Percentiles rank a stretch among this genome's conserved stretches.
Evolutionary conservation across 2,329 filamentous ascomycete genomes (phyloP).

Genomic region (Sporothrix protearum): DNA sequence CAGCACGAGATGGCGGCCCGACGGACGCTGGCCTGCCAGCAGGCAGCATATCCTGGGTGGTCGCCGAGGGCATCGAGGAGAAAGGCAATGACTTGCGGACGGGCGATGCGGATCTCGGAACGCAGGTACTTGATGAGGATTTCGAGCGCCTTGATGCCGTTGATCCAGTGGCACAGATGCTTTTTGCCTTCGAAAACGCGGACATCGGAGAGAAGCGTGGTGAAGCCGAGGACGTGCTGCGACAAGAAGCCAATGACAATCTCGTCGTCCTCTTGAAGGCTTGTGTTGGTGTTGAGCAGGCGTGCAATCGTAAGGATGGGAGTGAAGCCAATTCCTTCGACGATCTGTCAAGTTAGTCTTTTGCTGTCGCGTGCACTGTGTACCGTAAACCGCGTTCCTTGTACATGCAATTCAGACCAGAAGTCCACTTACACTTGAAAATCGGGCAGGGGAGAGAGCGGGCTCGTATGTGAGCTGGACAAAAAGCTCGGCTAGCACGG

Average conservation of each 20-base stretch:
- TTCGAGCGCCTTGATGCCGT: constrained; percentile 69
- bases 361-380: constrained; percentile 8
- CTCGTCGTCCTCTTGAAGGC: constrained; percentile 44
- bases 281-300: constrained; percentile 32
- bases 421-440: constrained; percentile 21
- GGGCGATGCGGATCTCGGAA: constrained; percentile 68
- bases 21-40: constrained; percentile 49
- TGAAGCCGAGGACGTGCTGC: constrained; percentile 78
- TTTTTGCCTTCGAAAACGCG: constrained; percentile 33
- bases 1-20: constrained; percentile 79
- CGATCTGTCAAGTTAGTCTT: not conserved
- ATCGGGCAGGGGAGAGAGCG: constrained; percentile 19
- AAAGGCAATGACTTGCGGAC: constrained; percentile 92
- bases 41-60: constrained; percentile 43
- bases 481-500: constrained; percentile 29
- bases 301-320: constrained; percentile 27
- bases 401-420: too few relatives aligned
- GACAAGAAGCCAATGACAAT: constrained; percentile 73
- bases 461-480: constrained; percentile 23
- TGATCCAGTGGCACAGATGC: constrained; percentile 29
- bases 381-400: too few relatives aligned
- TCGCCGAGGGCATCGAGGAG: constrained; percentile 78
- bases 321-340: constrained; percentile 23
- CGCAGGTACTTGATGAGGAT: constrained; percentile 80
- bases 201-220: constrained; percentile 73